Conservation (phyloP, 352 stramenopile species). For the Phytophthora pini region DNA sequence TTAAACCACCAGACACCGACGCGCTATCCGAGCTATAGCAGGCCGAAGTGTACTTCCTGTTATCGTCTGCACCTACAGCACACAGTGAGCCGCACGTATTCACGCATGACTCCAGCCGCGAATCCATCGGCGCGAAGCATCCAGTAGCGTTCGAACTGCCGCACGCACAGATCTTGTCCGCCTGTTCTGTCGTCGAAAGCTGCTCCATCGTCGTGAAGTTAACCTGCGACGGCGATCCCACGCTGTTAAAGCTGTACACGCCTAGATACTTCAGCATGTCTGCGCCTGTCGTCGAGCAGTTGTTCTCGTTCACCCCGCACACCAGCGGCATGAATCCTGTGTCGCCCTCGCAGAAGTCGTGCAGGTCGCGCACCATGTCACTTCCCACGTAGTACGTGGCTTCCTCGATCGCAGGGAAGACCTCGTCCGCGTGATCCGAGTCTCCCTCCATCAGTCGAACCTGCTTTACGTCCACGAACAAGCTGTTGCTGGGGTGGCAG, state of each 20-base stretch:
- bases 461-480: slow-evolving; percentile 76
- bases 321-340: slow-evolving; percentile 51
- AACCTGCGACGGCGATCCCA: slow-evolving; percentile 72
- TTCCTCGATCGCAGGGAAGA: slow-evolving; percentile 76
- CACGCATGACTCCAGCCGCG: slow-evolving; percentile 55
- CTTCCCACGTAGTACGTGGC: slow-evolving; percentile 72
- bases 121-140: slow-evolving; percentile 63
- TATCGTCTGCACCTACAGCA: slow-evolving; percentile 42
- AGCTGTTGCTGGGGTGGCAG: slow-evolving; percentile 80
- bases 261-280: slow-evolving; percentile 67
- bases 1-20: slow-evolving; percentile 17
- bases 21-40: slow-evolving; percentile 42
- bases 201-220: slow-evolving; percentile 77
- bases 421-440: slow-evolving; percentile 42
- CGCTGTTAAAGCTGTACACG: slow-evolving; percentile 66
- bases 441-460: slow-evolving; percentile 70
- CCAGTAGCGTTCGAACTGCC: slow-evolving; percentile 33
- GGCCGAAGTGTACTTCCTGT: slow-evolving; percentile 41
- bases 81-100: slow-evolving; percentile 71
- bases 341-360: slow-evolving; percentile 75
- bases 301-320: slow-evolving; percentile 49
- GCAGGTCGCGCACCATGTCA: slow-evolving; percentile 73
- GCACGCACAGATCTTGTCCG: slow-evolving; percentile 62
- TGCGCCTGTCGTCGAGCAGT: slow-evolving; percentile 64
- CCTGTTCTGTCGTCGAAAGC: slow-evolving; percentile 38